phyloP scores from a whole-genome alignment of 306 rosid genomes.

The Ammopiptanthus mongolicus region DNA sequence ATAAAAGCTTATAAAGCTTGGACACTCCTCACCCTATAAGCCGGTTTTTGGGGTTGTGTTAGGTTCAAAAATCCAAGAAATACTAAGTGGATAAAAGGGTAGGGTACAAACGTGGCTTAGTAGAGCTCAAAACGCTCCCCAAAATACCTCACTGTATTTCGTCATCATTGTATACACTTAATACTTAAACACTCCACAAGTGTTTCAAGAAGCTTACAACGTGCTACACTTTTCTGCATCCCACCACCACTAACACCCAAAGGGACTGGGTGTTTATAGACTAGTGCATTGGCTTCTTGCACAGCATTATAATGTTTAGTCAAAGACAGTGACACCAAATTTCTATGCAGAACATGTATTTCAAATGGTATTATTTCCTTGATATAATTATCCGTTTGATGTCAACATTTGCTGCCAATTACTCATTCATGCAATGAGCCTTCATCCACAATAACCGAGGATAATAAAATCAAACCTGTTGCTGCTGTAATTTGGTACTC shows the following conservation, averaged over 20 bases:
- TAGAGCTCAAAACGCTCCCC: not conserved
- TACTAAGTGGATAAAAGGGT: not conserved
- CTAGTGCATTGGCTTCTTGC: not conserved
- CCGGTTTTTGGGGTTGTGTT: too few relatives aligned
- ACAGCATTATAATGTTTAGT: not conserved
- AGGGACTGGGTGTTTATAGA: not conserved
- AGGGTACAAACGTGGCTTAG: not conserved
- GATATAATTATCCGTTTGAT: not conserved
- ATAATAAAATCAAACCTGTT: constrained; percentile 47
- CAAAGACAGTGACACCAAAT: not conserved
- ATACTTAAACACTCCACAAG: not conserved
- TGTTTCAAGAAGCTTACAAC: not conserved
- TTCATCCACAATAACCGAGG: not conserved
- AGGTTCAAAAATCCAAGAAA: too few relatives aligned
- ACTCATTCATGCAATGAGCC: constrained; percentile 3
- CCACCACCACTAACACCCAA: not conserved
- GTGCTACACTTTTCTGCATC: not conserved
- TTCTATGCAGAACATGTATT: constrained; percentile 1
- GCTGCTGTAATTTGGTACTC: constrained; percentile 50
- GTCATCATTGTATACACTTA: not conserved
- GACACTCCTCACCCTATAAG: too few relatives aligned
- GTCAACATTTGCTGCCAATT: constrained; percentile 4
- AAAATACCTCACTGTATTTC: not conserved
- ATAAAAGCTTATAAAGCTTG: too few relatives aligned
- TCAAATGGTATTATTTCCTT: not conserved